These are phyloP conservation scores for Ophiostoma fasciatum DNA, from an alignment of 2,329 filamentous ascomycete genomes.

Conservation along the genomic window DNA sequence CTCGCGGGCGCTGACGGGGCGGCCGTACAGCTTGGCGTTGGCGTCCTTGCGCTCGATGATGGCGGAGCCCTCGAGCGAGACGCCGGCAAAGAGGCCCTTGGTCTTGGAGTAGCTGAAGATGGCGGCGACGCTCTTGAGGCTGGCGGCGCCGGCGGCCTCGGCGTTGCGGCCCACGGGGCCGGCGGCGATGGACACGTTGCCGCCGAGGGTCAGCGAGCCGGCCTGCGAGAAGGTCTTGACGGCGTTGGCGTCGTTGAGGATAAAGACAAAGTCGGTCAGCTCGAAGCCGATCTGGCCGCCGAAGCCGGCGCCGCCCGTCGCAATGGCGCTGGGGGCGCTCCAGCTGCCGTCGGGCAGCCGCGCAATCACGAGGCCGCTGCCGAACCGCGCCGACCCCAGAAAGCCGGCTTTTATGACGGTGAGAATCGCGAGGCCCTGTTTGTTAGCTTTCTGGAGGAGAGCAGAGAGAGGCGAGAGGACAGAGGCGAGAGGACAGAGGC, in stretches of 20 bases:
- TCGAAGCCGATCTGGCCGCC: slow-evolving; percentile 81
- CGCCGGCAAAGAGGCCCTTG: slow-evolving; percentile 90
- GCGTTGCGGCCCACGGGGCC: slow-evolving; percentile 90
- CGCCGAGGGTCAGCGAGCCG: slow-evolving; percentile 81
- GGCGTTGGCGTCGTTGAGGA: slow-evolving; percentile 79
- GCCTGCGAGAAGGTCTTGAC: slow-evolving; percentile 90
- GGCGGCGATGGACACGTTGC: slow-evolving; percentile 90
- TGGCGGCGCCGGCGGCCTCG: slow-evolving; percentile 88
- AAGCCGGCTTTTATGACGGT: slow-evolving; percentile 81
- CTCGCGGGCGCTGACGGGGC: slow-evolving; percentile 64
- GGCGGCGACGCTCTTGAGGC: slow-evolving; percentile 73
- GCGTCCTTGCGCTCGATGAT: slow-evolving; percentile 92
- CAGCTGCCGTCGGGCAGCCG: slow-evolving; percentile 62
- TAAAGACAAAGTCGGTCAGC: slow-evolving; percentile 92
- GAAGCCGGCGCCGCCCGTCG: slow-evolving; percentile 66
- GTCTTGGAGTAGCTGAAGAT: slow-evolving; percentile 98
- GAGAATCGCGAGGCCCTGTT: slow-evolving; percentile 68
- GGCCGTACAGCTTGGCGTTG: slow-evolving; percentile 90
- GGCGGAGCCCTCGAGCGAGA: slow-evolving; percentile 83
- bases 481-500: neutral
- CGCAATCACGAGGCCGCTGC: slow-evolving; percentile 69
- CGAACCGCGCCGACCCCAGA: slow-evolving; percentile 67
- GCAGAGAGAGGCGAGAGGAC: neutral
- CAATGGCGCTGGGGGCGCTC: slow-evolving; percentile 71
- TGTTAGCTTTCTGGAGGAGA: no score